phyloP scores from a whole-genome alignment of 495 filamentous ascomycete genomes.

The Penicillium psychrofluorescens region DNA sequence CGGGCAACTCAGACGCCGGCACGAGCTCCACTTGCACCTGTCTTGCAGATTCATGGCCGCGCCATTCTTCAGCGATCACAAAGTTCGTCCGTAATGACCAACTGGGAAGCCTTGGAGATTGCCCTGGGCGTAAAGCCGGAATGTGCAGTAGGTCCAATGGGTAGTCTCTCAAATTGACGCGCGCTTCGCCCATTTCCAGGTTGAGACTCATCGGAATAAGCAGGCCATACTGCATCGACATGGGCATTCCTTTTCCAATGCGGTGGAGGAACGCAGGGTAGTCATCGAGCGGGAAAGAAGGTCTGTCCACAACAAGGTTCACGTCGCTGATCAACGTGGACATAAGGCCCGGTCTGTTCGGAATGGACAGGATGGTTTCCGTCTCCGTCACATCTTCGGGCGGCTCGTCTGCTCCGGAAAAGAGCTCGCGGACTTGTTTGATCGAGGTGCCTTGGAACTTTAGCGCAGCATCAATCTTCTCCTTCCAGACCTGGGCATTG shows the following conservation, averaged over 20 bases:
- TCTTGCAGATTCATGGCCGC: conserved; percentile 67
- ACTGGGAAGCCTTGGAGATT: conserved; percentile 72
- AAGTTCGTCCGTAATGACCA: conserved; percentile 86
- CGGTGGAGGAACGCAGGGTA: conserved; percentile 75
- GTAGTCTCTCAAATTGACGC: conserved; percentile 81
- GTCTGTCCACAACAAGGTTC: conserved; percentile 82
- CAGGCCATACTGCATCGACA: conserved; percentile 80
- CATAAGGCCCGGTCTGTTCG: conserved; percentile 80
- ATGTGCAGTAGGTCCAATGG: conserved; percentile 89
- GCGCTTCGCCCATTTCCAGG: conserved; percentile 85
- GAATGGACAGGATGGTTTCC: conserved; percentile 81
- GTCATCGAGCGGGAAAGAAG: conserved; percentile 76
- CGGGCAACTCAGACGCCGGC: conserved; percentile 52
- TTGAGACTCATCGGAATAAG: conserved; percentile 86
- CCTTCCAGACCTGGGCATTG: conserved; percentile 89
- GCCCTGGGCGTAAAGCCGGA: conserved; percentile 69
- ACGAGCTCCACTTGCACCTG: conserved; percentile 80
- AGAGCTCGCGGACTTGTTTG: conserved; percentile 69
- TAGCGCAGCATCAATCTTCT: conserved; percentile 73
- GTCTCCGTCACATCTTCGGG: conserved; percentile 73
- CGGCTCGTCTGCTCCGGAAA: conserved; percentile 77
- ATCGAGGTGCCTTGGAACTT: conserved; percentile 62
- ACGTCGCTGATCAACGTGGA: conserved; percentile 75
- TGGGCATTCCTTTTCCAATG: conserved; percentile 93
- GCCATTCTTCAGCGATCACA: conserved; percentile 91